Evolutionary conservation across 176 grass and related monocot genomes (phyloP).

Genomic region (Cenchrus fungigraminus): DNA sequence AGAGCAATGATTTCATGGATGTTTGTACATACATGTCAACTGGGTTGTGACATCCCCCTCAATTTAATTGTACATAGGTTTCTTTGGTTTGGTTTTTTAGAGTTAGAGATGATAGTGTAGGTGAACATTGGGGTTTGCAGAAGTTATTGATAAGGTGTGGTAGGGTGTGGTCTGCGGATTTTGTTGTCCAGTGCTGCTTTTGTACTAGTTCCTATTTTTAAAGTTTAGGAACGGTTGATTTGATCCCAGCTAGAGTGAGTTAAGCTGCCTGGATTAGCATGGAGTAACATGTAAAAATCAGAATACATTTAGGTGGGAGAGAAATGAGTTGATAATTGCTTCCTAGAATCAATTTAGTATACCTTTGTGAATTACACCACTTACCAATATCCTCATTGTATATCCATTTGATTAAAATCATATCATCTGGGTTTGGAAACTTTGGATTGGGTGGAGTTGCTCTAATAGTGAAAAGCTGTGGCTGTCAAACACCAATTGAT

Average conservation of each 20-base stretch:
- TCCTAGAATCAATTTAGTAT: neutral
- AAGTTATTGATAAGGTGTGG: neutral
- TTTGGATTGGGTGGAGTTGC: neutral
- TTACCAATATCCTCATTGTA: too few relatives aligned
- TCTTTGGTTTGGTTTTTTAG: neutral
- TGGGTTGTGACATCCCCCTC: neutral
- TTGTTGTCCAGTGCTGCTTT: neutral
- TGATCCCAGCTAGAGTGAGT: neutral
- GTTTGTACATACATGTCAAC: constrained; percentile 23
- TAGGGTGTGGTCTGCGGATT: neutral
- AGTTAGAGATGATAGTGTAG: neutral
- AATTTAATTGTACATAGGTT: neutral
- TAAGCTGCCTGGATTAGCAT: neutral
- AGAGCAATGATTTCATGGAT: neutral
- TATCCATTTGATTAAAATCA: too few relatives aligned
- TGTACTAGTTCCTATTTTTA: neutral
- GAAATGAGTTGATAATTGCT: neutral
- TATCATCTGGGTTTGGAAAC: too few relatives aligned
- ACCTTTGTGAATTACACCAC: too few relatives aligned
- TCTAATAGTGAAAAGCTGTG: neutral
- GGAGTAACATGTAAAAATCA: neutral
- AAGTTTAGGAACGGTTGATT: neutral
- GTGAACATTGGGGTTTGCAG: neutral
- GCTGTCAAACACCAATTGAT: neutral
- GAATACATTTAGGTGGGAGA: neutral